A percentile compares a stretch with the other conserved stretches of the same genome.
These are phyloP conservation scores for Pseudodiploospora longispora DNA, from an alignment of 2,329 filamentous ascomycete genomes.

Conservation along the genomic window DNA sequence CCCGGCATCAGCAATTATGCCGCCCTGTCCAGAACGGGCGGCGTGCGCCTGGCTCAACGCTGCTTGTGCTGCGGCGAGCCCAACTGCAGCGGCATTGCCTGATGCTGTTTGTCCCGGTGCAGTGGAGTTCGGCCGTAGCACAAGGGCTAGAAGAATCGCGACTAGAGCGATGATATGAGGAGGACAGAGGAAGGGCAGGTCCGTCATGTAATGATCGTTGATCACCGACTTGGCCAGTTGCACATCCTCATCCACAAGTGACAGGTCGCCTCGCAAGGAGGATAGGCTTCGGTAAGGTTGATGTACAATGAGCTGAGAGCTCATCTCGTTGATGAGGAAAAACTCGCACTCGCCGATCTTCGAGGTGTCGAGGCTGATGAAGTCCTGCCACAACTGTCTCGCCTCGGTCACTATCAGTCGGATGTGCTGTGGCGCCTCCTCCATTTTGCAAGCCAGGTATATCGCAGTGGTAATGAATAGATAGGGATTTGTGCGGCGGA, in stretches of 20 bases:
- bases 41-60: constrained; percentile 40
- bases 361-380: constrained; percentile 66
- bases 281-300: constrained; percentile 81
- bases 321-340: constrained; percentile 83
- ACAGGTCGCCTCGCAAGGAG: constrained; percentile 60
- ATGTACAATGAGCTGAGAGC: constrained; percentile 80
- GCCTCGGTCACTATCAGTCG: constrained; percentile 82
- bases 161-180: constrained; percentile 87
- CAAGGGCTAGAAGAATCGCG: constrained; percentile 75
- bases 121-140: constrained; percentile 54
- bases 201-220: constrained; percentile 89
- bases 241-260: constrained; percentile 68
- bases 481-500: constrained; percentile 87
- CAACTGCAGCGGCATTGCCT: constrained; percentile 27
- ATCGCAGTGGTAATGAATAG: constrained; percentile 87
- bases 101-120: constrained; percentile 20
- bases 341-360: constrained; percentile 93
- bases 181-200: constrained; percentile 75
- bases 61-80: constrained; percentile 42
- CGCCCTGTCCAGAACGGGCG: constrained; percentile 16
- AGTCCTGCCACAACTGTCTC: constrained; percentile 74
- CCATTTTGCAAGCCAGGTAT: constrained; percentile 96
- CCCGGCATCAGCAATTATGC: constrained; percentile 8
- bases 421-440: constrained; percentile 95
- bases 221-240: constrained; percentile 73